Evolutionary conservation across 345 rosid species (phyloP).

Genomic region (Eucalyptus guilfoylei): DNA sequence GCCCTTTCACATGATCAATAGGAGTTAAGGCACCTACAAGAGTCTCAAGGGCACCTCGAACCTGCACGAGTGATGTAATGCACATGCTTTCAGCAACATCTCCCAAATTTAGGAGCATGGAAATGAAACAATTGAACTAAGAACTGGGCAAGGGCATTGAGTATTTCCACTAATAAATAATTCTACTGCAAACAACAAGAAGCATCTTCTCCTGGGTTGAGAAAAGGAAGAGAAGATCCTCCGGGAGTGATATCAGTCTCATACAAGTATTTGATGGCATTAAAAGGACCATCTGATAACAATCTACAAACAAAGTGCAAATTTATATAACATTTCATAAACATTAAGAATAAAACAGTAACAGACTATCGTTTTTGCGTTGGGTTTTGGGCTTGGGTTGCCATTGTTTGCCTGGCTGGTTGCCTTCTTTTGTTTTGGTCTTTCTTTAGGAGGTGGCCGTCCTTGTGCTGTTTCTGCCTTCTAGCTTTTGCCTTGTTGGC

Average conservation of each 20-base stretch:
- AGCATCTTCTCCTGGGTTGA: not conserved
- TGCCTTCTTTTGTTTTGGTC: too few relatives aligned
- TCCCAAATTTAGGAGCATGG: not conserved
- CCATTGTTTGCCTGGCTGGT: too few relatives aligned
- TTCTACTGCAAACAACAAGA: not conserved
- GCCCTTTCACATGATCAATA: slow-evolving; percentile 66
- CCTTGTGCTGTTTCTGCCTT: too few relatives aligned
- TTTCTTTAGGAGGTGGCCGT: too few relatives aligned
- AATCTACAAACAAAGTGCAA: not conserved
- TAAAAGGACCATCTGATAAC: not conserved
- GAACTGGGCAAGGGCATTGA: not conserved
- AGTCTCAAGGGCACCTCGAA: slow-evolving; percentile 92
- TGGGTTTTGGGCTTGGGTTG: too few relatives aligned
- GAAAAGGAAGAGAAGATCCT: not conserved
- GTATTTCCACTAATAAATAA: not conserved
- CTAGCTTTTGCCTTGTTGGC: too few relatives aligned
- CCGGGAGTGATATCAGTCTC: not conserved
- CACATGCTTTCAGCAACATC: not conserved
- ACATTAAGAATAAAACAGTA: not conserved
- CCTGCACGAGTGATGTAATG: slow-evolving; percentile 20
- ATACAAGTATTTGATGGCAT: not conserved
- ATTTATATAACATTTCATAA: not conserved
- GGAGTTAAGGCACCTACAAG: slow-evolving; percentile 88
- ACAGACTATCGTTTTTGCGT: too few relatives aligned
- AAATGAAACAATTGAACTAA: not conserved